Base-by-base conservation (phyloP, 495 filamentous ascomycete genomes). In the Penicillium canescens region DNA sequence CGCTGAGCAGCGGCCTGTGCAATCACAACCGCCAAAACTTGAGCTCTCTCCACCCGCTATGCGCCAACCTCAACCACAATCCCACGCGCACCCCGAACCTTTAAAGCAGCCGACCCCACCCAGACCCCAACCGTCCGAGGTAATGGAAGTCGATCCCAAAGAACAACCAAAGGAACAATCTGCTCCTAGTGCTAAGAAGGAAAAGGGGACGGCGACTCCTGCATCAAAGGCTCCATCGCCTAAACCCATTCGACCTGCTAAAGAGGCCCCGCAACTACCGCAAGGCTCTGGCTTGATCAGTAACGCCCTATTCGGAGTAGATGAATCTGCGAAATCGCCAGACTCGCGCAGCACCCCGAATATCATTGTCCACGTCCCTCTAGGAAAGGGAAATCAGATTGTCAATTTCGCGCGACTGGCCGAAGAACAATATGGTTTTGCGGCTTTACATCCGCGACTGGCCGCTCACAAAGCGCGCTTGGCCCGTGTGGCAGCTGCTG, bases 331-430 rank as follows among this genome's bases (percentile, higher is more conserved):
- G 11, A 72, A 70, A 2, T 60, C 68, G 4, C 52, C 65, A 2
- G 73, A 62, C 67, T 72, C 61, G 61, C 82, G 82, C 64, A 71
- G 75, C 11, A 85, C 87, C 20, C 89, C 91, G 3, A 96, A 86
- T 42, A 95, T 98, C 53, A 78, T 95, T 52, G 73, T 98, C 2
- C 84, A 91, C 46, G 82, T 98, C 51, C 85, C 90, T 1, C 72
- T 98, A 36, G 79, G 87, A 34, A 85, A 88, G 56, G 83, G 79
- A 13, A 94, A 96, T 65, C 89, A 92, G 50, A 93, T 93, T 55
- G 82, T 98, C 68, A 98, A 98, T 67, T 97, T 98, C 62, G 91
- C 93, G 55, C 90, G 90, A 42, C 75, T 98, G 64, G 93, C 94
- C 18, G 91, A 96, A 67, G 91, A 96, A 46, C 86, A 84, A 50